phyloP scores from a whole-genome alignment of 163 green algal genomes.

The Chlorella variabilis region DNA sequence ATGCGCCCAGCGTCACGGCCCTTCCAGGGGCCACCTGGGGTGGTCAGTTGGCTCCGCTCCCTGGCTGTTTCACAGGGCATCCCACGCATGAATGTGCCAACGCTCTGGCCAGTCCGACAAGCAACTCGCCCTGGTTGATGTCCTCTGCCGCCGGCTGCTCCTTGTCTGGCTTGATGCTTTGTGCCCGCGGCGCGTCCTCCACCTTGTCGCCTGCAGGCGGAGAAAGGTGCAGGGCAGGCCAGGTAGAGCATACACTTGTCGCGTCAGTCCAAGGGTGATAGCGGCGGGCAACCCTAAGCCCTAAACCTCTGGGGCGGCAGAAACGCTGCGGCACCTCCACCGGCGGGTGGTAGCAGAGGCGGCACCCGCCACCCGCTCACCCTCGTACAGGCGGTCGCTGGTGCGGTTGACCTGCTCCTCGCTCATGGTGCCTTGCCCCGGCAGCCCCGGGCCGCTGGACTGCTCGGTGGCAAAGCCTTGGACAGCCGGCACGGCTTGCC shows the following conservation, averaged over 20 bases:
- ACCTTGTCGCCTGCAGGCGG: slow-evolving; percentile 14
- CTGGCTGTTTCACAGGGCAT: background rate
- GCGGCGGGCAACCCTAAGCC: too few relatives aligned
- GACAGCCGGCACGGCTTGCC: background rate
- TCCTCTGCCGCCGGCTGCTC: slow-evolving; percentile 7
- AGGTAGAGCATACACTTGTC: too few relatives aligned
- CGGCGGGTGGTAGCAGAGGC: too few relatives aligned
- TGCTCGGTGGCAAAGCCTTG: background rate
- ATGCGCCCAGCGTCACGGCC: too few relatives aligned
- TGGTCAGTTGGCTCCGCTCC: background rate
- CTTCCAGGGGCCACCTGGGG: background rate
- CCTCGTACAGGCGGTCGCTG: background rate
- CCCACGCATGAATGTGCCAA: too few relatives aligned
- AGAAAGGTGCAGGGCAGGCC: background rate
- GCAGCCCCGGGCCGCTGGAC: background rate
- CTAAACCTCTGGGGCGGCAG: too few relatives aligned
- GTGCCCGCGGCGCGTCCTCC: slow-evolving; percentile 10
- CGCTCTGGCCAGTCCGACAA: too few relatives aligned
- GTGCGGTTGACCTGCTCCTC: background rate
- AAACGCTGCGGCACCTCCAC: too few relatives aligned
- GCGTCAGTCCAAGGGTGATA: too few relatives aligned
- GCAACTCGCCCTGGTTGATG: slow-evolving; percentile 13
- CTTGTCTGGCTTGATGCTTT: slow-evolving; percentile 14
- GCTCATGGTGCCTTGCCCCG: background rate
- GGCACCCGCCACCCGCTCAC: background rate